Evolutionary conservation across 2,329 filamentous ascomycete species (phyloP).

Genomic region (Fusarium sp.): DNA sequence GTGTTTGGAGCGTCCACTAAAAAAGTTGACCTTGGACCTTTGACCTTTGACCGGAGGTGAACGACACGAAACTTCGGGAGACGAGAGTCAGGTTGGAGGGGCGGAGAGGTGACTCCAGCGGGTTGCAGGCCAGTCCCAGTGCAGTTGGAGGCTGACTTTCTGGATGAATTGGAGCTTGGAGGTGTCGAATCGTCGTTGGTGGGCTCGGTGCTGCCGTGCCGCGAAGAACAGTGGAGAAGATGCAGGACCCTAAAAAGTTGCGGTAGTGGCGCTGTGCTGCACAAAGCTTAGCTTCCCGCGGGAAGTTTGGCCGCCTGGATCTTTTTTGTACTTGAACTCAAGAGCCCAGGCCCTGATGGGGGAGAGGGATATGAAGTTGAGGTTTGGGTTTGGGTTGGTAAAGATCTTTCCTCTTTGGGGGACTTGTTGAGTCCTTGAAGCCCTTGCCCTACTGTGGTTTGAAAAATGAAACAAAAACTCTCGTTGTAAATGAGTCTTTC

Average conservation of each 20-base stretch:
- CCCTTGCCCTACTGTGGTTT: constrained; percentile 38
- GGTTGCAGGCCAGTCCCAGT: constrained; percentile 25
- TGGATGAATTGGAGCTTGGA: constrained; percentile 11
- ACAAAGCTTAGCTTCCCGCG: constrained; percentile 30
- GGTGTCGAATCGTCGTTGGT: constrained; percentile 19
- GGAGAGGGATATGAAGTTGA: constrained; percentile 15
- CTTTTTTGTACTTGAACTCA: constrained; percentile 11
- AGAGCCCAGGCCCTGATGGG: constrained; percentile 20
- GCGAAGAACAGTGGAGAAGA: constrained; percentile 34
- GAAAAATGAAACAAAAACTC: background rate
- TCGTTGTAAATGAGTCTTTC: constrained; percentile 22
- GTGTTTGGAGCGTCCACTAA: constrained; percentile 18
- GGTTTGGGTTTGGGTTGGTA: constrained; percentile 29
- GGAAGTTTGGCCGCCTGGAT: constrained; percentile 2
- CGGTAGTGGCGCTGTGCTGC: constrained; percentile 34
- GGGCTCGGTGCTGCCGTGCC: constrained; percentile 39
- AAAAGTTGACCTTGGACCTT: background rate
- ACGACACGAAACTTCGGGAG: background rate
- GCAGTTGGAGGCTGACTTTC: constrained; percentile 33
- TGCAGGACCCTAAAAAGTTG: constrained; percentile 43
- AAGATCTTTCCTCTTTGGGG: constrained; percentile 39
- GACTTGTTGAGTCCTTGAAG: constrained; percentile 38
- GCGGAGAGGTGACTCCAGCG: constrained; percentile 3
- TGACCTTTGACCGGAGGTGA: constrained; percentile 28
- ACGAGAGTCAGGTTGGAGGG: background rate